These are phyloP conservation scores for Botryotinia globosa DNA, from an alignment of 2,329 filamentous ascomycete species.

Conservation along the genomic window DNA sequence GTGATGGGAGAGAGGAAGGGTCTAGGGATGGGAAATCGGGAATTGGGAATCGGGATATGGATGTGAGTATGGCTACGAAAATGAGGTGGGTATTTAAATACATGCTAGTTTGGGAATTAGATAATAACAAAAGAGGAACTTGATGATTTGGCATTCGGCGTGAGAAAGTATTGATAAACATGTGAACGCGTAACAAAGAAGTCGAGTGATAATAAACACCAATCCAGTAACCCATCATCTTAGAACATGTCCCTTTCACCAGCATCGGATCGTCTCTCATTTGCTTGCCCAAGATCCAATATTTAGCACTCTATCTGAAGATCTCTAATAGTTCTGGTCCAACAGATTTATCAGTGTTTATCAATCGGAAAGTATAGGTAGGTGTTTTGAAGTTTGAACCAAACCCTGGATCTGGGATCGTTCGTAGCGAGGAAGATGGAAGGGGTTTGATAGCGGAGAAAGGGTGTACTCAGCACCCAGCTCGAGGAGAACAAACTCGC, in stretches of 20 bases:
- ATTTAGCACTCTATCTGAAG: not conserved
- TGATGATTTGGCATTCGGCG: not conserved
- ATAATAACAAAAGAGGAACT: no score
- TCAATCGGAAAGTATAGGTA: not conserved
- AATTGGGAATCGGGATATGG: no score
- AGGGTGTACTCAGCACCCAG: no score
- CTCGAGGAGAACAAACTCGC: not conserved
- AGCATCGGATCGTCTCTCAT: not conserved
- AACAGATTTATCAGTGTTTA: not conserved
- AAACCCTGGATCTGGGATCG: not conserved
- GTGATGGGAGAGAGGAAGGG: not conserved
- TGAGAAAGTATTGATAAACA: accelerated
- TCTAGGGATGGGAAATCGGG: not conserved
- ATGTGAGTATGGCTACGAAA: not conserved
- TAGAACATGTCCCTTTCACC: not conserved
- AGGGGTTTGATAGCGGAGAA: not conserved
- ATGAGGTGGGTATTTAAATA: no score
- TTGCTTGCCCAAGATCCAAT: not conserved
- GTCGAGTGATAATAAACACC: not conserved
- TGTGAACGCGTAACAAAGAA: not conserved
- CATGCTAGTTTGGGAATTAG: no score
- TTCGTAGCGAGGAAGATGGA: not conserved
- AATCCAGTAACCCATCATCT: not conserved
- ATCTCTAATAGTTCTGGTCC: not conserved
- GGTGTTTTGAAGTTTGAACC: not conserved